Conservation (phyloP, 257 asterid genomes). For the Scutellaria galericulata region DNA sequence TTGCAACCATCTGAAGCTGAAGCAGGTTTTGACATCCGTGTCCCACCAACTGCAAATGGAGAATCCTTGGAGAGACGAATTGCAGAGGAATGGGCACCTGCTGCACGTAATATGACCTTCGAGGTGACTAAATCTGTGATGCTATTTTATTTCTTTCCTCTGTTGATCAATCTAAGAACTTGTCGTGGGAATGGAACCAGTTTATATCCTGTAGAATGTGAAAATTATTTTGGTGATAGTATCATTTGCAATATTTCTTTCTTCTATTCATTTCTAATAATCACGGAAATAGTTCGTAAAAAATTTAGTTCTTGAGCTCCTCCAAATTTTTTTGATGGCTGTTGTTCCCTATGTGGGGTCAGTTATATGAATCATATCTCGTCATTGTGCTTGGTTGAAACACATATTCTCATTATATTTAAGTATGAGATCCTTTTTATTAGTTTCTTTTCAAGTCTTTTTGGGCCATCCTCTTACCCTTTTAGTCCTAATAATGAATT, state of each 20-base stretch:
- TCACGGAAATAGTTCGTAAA: not conserved
- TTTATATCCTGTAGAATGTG: slow-evolving; percentile 23
- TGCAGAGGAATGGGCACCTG: slow-evolving; percentile 98
- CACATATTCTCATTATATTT: too few species aligned
- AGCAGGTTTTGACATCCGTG: slow-evolving; percentile 95
- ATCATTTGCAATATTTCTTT: not conserved
- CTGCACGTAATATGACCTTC: slow-evolving; percentile 84
- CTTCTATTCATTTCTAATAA: slow-evolving; percentile 10
- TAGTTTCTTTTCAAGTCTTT: too few species aligned
- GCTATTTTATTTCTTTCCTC: not conserved
- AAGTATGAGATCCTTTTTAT: too few species aligned
- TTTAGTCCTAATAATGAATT: too few species aligned
- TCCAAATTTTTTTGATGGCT: not conserved
- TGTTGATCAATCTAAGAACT: slow-evolving; percentile 14
- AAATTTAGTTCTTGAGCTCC: slow-evolving; percentile 3
- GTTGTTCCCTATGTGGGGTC: not conserved
- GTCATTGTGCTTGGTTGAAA: too few species aligned
- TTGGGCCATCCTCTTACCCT: too few species aligned
- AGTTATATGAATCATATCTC: too few species aligned
- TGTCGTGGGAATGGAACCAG: not conserved
- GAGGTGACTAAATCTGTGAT: slow-evolving; percentile 59
- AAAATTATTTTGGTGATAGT: slow-evolving; percentile 3
- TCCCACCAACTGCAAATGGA: slow-evolving; percentile 84
- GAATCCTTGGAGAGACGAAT: slow-evolving; percentile 82
- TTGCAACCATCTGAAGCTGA: slow-evolving; percentile 98